Conservation (phyloP, 768 basidiomycete species). For the Mycena capillaripes region DNA sequence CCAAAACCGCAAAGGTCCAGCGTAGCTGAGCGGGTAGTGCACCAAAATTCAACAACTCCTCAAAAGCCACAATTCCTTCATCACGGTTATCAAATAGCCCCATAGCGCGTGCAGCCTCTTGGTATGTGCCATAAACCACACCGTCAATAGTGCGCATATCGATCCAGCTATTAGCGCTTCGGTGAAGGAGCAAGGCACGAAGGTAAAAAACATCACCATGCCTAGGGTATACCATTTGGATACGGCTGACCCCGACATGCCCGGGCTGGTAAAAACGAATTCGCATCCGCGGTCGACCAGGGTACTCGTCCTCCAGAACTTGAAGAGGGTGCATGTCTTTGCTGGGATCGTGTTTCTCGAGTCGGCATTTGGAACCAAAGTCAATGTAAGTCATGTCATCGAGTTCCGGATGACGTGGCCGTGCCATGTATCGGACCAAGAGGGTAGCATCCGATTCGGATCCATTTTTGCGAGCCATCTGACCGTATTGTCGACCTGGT, state of each 20-base stretch:
- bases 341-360: too few relatives aligned
- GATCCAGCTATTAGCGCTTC: background rate
- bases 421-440: too few relatives aligned
- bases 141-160: conserved; percentile 8
- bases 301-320: background rate
- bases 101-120: conserved; percentile 9
- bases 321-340: too few relatives aligned
- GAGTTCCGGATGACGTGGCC: too few relatives aligned
- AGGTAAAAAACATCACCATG: conserved; percentile 16
- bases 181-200: background rate
- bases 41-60: conserved; percentile 3
- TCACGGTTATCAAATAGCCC: conserved; percentile 5
- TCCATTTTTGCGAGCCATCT: background rate
- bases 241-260: background rate
- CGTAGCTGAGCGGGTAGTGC: background rate
- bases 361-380: too few relatives aligned
- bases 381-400: too few relatives aligned
- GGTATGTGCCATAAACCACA: background rate
- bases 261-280: conserved; percentile 5
- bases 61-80: conserved; percentile 7
- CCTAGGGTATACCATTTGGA: conserved; percentile 6
- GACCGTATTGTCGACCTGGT: too few relatives aligned
- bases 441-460: too few relatives aligned
- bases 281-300: background rate
- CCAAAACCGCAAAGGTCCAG: background rate